Evolutionary conservation across 495 filamentous ascomycete species (phyloP), one percentile per base, ranked within the genome.

Genomic region (Aspergillus indologenus): DNA sequence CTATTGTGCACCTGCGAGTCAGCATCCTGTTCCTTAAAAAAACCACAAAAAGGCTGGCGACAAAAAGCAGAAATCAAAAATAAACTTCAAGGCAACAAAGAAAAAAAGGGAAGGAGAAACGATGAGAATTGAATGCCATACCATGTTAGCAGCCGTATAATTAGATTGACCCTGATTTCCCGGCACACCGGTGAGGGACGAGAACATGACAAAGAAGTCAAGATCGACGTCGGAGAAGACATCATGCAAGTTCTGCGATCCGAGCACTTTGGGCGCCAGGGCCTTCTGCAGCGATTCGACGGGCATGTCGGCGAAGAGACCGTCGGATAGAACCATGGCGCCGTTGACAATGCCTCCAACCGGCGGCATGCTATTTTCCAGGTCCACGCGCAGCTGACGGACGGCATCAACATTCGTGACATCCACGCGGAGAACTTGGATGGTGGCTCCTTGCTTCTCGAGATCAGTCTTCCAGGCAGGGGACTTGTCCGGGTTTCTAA

Each of bases 81-180:
- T n/a, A n/a, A n/a, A n/a, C n/a, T n/a, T n/a, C n/a, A n/a, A n/a
- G n/a, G n/a, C n/a, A n/a, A n/a, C n/a, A n/a, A n/a, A n/a, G n/a
- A n/a, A n/a, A n/a, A n/a, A n/a, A n/a, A n/a, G n/a, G n/a, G n/a
- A n/a, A n/a, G n/a, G n/a, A n/a, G n/a, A n/a, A n/a, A n/a, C n/a
- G n/a, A n/a, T n/a, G n/a, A n/a, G n/a, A n/a, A n/a, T n/a, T n/a
- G n/a, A n/a, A n/a, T n/a, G n/a, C n/a, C n/a, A n/a, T n/a, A n/a
- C n/a, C n/a, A 81, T 77, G 65, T 85, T 85, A 4, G 79, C 82
- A 0, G 83, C 79, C 0, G 77, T 76, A 57, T 86, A 86, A 56
- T 83, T 82, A 7, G 76, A 70, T 61, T 85, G 83, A 1, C 74
- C 75, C 0, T 54, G 45, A 40, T 74, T 79, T 6, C 77, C 77